Evolutionary conservation across 2,329 filamentous ascomycete genomes (phyloP).

Genomic region (Blastomyces percursus): DNA sequence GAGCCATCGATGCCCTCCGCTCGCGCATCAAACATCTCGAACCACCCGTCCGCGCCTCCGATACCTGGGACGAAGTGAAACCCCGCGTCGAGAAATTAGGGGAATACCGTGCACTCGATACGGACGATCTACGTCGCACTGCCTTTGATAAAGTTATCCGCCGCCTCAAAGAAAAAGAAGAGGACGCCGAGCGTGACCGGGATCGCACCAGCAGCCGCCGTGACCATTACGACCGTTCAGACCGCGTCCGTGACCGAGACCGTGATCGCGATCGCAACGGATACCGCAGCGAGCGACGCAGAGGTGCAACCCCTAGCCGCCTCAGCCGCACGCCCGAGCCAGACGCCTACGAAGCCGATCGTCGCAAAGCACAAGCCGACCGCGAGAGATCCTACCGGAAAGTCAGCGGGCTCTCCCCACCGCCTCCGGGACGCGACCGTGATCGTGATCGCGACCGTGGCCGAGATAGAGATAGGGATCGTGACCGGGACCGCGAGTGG

Average conservation of each 20-base stretch:
- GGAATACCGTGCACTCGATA: slow-evolving; percentile 72
- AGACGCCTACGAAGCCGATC: slow-evolving; percentile 90
- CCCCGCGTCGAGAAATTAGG: slow-evolving; percentile 66
- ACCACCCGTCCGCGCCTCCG: slow-evolving; percentile 62
- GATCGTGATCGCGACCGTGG: slow-evolving; percentile 28
- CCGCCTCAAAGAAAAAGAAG: slow-evolving; percentile 81
- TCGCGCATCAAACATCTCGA: slow-evolving; percentile 82
- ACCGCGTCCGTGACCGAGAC: slow-evolving; percentile 41
- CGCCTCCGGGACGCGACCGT: slow-evolving; percentile 27
- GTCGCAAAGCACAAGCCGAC: slow-evolving; percentile 84
- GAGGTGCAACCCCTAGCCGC: slow-evolving; percentile 38
- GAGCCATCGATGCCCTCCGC: slow-evolving; percentile 72
- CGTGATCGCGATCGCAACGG: slow-evolving; percentile 37
- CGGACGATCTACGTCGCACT: slow-evolving; percentile 68
- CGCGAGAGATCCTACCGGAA: slow-evolving; percentile 90
- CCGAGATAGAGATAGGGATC: slow-evolving; percentile 20
- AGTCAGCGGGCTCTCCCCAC: slow-evolving; percentile 51
- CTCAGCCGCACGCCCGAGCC: slow-evolving; percentile 80
- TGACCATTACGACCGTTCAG: slow-evolving; percentile 42
- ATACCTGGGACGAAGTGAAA: slow-evolving; percentile 83
- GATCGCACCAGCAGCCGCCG: slow-evolving; percentile 31
- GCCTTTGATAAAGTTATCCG: slow-evolving; percentile 90
- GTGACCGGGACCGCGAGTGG: slow-evolving; percentile 33
- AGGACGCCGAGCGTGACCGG: slow-evolving; percentile 57
- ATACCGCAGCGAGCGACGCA: slow-evolving; percentile 26